Conservation (phyloP, 352 stramenopile genomes). For the Phytophthora chlamydospora region DNA sequence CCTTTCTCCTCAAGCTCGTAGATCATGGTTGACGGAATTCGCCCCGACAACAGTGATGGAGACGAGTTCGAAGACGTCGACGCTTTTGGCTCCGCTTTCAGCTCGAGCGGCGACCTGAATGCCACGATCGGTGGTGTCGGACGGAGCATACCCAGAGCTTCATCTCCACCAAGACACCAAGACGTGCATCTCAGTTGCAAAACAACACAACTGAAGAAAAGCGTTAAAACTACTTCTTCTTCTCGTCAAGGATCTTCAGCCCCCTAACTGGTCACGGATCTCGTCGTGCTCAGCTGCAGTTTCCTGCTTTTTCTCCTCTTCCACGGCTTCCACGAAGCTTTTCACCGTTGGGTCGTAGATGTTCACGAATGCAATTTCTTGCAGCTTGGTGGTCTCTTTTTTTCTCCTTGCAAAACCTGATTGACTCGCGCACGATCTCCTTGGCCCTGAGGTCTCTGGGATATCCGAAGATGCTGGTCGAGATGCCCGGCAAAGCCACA, state of each 20-base stretch:
- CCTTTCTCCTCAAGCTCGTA: slow-evolving; percentile 14
- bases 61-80: slow-evolving; percentile 5
- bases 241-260: slow-evolving; percentile 14
- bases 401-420: slow-evolving; percentile 33
- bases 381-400: slow-evolving; percentile 5
- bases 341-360: slow-evolving; percentile 40
- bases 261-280: slow-evolving; percentile 15
- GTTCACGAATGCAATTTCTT: slow-evolving; percentile 44
- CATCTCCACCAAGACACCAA: too few relatives aligned
- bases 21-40: neutral
- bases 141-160: neutral
- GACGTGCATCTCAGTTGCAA: too few relatives aligned
- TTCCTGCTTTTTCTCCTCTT: slow-evolving; percentile 8
- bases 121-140: slow-evolving; percentile 1
- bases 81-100: neutral
- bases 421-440: slow-evolving; percentile 47
- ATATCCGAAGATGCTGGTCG: slow-evolving; percentile 56
- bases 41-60: neutral
- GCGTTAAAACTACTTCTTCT: too few relatives aligned
- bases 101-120: slow-evolving; percentile 3
- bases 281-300: neutral
- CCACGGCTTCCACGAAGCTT: slow-evolving; percentile 33
- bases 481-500: slow-evolving; percentile 52
- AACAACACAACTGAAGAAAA: too few relatives aligned
- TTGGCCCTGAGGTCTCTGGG: slow-evolving; percentile 38